Evolutionary conservation across 2,329 filamentous ascomycete genomes (phyloP).

Genomic region (Fusarium nodosum): DNA sequence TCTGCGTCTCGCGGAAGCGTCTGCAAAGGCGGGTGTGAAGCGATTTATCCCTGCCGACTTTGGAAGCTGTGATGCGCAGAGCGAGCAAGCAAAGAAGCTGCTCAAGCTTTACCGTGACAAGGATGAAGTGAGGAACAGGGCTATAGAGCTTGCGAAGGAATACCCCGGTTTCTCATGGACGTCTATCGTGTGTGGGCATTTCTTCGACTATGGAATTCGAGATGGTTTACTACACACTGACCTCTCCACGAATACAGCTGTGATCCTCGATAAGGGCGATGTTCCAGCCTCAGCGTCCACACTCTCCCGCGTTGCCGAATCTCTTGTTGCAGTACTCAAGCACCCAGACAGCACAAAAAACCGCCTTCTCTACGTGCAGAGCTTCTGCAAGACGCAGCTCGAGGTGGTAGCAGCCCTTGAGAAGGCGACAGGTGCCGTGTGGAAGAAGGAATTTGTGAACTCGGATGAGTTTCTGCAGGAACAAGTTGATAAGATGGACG

Average conservation of each 20-base stretch:
- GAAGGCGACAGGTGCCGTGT: conserved; percentile 61
- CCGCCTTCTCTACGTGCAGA: conserved; percentile 61
- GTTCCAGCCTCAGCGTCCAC: conserved; percentile 63
- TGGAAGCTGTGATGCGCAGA: conserved; percentile 56
- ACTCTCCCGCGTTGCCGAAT: conserved; percentile 62
- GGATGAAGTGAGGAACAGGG: conserved; percentile 51
- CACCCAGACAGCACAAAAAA: conserved; percentile 67
- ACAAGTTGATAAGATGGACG: conserved; percentile 56
- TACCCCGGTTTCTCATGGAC: conserved; percentile 66
- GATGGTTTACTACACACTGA: conserved; percentile 60
- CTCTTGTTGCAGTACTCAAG: conserved; percentile 63
- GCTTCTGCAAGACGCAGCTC: conserved; percentile 63
- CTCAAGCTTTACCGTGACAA: conserved; percentile 55
- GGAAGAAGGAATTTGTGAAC: conserved; percentile 53
- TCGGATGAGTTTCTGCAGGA: conserved; percentile 58
- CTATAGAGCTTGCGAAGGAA: conserved; percentile 50
- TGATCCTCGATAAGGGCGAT: conserved; percentile 67
- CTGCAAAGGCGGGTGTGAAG: conserved; percentile 70
- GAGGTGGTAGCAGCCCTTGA: conserved; percentile 64
- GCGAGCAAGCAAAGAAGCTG: conserved; percentile 53
- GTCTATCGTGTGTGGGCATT: conserved; percentile 59
- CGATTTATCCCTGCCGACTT: conserved; percentile 74
- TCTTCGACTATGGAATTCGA: conserved; percentile 64
- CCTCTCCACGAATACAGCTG: conserved; percentile 57
- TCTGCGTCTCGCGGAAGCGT: conserved; percentile 68